Conservation (phyloP, 2,329 filamentous ascomycete genomes). For the Fusarium agapanthi region DNA sequence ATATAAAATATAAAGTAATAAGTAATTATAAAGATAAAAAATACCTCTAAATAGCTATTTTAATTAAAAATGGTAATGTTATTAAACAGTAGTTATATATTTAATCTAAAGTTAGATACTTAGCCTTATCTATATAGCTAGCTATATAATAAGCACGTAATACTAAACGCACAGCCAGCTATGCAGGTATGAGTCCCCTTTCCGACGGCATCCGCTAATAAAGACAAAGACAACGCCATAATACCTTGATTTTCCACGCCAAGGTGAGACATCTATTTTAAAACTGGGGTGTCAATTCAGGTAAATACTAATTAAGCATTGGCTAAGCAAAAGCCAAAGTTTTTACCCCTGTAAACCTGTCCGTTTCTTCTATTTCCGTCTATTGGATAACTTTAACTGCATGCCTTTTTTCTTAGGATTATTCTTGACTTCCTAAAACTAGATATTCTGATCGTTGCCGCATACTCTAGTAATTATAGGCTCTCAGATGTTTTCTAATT, state of each 20-base stretch:
- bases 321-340: constrained; percentile 21
- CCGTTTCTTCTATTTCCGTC: neutral
- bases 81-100: too few relatives aligned
- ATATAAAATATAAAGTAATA: too few relatives aligned
- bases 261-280: constrained; percentile 13
- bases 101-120: too few relatives aligned
- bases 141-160: too few relatives aligned
- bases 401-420: neutral
- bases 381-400: neutral
- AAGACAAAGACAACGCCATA: neutral
- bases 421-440: neutral
- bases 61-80: too few relatives aligned
- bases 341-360: neutral
- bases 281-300: constrained; percentile 9
- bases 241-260: neutral
- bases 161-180: too few relatives aligned
- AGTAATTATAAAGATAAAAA: too few relatives aligned
- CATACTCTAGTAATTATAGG: neutral
- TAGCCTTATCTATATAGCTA: too few relatives aligned
- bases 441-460: neutral
- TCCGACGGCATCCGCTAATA: neutral
- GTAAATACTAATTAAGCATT: constrained; percentile 17
- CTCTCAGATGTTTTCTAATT: too few relatives aligned
- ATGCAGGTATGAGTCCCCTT: too few relatives aligned
- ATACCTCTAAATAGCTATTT: too few relatives aligned